Conservation (phyloP, 768 basidiomycete genomes). For the Russula brevipes region DNA sequence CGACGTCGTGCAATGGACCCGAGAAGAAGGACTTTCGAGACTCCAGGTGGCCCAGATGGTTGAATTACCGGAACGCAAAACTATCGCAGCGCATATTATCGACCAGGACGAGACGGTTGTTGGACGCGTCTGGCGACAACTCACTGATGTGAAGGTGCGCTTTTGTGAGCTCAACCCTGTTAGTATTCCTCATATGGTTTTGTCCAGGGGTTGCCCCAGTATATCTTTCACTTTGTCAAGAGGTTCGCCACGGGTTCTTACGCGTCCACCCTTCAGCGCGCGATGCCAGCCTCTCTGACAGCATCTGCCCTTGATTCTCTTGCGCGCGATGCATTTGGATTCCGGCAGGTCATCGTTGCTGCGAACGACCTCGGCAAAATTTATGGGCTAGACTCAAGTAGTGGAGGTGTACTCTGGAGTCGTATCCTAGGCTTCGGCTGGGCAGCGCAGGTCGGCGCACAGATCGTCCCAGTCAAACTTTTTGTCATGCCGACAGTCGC, state of each 20-base stretch:
- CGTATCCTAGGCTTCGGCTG: conserved; percentile 69
- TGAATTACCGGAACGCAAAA: conserved; percentile 63
- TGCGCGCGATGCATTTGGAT: conserved; percentile 76
- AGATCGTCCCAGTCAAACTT: conserved; percentile 53
- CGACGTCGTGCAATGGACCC: conserved; percentile 58
- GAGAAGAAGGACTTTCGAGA: conserved; percentile 74
- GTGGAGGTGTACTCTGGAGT: conserved; percentile 75
- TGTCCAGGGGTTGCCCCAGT: conserved; percentile 62
- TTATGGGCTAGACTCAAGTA: conserved; percentile 76
- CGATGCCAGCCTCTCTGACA: conserved; percentile 30
- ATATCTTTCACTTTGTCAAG: conserved; percentile 56
- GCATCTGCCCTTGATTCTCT: conserved; percentile 38
- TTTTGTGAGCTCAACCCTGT: background rate
- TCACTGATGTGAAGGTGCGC: conserved; percentile 53
- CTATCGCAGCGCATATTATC: conserved; percentile 33
- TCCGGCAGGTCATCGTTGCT: conserved; percentile 74
- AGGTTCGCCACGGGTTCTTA: conserved; percentile 71
- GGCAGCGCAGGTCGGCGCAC: conserved; percentile 53
- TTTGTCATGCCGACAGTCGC: conserved; percentile 50
- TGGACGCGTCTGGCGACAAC: conserved; percentile 50
- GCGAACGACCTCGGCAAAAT: conserved; percentile 70
- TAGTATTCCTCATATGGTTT: background rate
- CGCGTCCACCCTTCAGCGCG: conserved; percentile 43
- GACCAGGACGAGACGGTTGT: conserved; percentile 45
- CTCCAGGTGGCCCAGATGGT: conserved; percentile 64